Conservation (phyloP, 2,329 filamentous ascomycete species). For the Colletotrichum limetticola region DNA sequence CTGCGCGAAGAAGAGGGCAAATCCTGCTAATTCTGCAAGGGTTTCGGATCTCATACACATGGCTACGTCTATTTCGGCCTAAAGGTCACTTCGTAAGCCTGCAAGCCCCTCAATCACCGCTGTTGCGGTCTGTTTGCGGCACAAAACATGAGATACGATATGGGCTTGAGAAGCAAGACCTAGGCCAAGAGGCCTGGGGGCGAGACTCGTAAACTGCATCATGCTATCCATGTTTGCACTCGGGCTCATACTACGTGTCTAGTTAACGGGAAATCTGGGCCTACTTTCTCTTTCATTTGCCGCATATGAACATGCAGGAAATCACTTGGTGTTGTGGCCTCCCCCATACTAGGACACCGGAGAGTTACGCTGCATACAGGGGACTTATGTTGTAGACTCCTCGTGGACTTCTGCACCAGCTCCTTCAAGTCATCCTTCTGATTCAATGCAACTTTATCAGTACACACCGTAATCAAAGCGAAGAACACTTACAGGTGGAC, state of each 20-base stretch:
- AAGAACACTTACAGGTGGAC: not conserved
- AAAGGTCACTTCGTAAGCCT: not conserved
- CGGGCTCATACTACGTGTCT: not conserved
- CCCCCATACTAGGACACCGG: not conserved
- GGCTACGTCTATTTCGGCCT: not conserved
- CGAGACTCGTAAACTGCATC: not conserved
- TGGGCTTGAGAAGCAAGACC: not conserved
- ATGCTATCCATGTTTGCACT: not conserved
- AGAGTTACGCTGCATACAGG: not conserved
- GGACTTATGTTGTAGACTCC: not conserved
- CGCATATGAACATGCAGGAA: not conserved
- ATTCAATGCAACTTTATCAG: not conserved
- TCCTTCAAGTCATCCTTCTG: not conserved
- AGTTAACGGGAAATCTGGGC: not conserved
- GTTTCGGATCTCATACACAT: not conserved
- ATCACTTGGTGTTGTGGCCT: not conserved
- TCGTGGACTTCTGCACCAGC: not conserved
- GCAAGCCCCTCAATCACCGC: not conserved
- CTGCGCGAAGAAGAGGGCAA: not conserved
- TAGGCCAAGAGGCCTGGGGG: not conserved
- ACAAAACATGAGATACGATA: not conserved
- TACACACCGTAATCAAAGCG: not conserved
- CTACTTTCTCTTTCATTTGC: not conserved
- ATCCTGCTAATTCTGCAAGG: not conserved
- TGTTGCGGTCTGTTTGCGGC: not conserved